Evolutionary conservation across 306 rosid genomes (phyloP), one percentile per base, ranked within the genome.

Genomic region (Arachis stenosperma): DNA sequence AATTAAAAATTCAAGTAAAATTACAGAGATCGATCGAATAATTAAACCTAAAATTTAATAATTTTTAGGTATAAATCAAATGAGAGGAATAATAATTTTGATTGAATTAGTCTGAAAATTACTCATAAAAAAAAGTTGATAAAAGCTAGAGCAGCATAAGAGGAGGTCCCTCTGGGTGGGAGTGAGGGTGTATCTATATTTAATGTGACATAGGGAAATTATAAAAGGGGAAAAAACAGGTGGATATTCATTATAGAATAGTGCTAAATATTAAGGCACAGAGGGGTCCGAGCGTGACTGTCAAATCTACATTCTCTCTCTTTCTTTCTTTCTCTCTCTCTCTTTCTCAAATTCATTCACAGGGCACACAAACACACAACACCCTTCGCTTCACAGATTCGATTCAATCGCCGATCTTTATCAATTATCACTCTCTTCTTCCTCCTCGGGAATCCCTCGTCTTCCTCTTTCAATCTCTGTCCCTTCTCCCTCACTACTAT

Each of bases 251-350:
- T 56, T 66, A 55, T 77, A 52, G 78, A 79, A 79, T 76, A 75
- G 70, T 79, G 66, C 81, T 65, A 73, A 80, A 78, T 78, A 72
- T 79, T 76, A 81, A 78, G 75, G 76, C 85, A 83, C 79, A 64
- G 48, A 53, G 68, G 82, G 83, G 88, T 81, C 86, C 87, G 78
- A 84, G 96, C 83, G 87, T 82, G 97, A 90, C 92, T 89, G 92
- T 90, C 94, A 90, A 94, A 91, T 94, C 97, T 89, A 78, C 92
- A 89, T 86, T 87, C 81, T 89, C 92, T 87, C 83, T 81, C 82
- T 61, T 56, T 61, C 74, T 81, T 75, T 70, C 78, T 67, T 83
- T 61, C 65, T 64, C 73, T 55, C 70, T 81, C 81, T 63, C 82
- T 65, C 71, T 73, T 66, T 59, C 62, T 69, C 52, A 39, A 86